A percentile compares a stretch with the other conserved stretches of the same genome.
These are phyloP conservation scores for Diaporthe helianthi DNA, from an alignment of 2,329 filamentous ascomycete genomes.

Conservation along the genomic window DNA sequence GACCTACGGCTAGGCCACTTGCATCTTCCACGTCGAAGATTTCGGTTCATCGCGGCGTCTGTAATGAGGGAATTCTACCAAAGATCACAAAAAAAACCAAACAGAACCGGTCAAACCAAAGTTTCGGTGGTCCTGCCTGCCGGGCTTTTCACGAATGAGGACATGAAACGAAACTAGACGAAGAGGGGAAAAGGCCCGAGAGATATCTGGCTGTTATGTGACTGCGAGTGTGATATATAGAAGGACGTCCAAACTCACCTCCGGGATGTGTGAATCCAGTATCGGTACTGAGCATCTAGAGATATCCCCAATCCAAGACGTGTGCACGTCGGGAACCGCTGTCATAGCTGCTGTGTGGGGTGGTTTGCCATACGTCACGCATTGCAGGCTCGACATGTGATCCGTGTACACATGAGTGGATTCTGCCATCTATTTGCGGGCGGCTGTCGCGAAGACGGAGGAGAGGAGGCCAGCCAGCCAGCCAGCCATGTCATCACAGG, in stretches of 20 bases:
- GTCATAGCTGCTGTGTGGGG: neutral
- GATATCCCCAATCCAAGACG: slow-evolving; percentile 3
- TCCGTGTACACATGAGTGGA: neutral
- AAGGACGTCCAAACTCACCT: neutral
- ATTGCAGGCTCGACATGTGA: slow-evolving; percentile 15
- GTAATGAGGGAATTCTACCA: slow-evolving; percentile 64
- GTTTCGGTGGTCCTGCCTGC: slow-evolving; percentile 17
- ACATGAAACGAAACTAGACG: slow-evolving; percentile 27
- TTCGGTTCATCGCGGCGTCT: slow-evolving; percentile 72
- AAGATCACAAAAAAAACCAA: slow-evolving; percentile 38
- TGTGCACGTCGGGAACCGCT: neutral
- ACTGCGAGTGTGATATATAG: neutral
- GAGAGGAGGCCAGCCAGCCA: too few relatives aligned
- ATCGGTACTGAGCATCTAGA: neutral
- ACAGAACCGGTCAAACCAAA: slow-evolving; percentile 31
- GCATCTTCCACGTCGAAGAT: slow-evolving; percentile 70
- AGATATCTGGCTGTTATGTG: slow-evolving; percentile 20
- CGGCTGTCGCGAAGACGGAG: neutral
- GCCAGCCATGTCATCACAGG: neutral
- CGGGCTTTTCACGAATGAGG: slow-evolving; percentile 19
- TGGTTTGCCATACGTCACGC: neutral
- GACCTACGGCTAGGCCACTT: slow-evolving; percentile 64
- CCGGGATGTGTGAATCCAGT: slow-evolving; percentile 15
- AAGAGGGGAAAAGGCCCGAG: neutral
- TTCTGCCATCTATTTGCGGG: neutral